Base-by-base conservation (phyloP, 1,139 yeast species). In the Magnusiomyces ingens region DNA sequence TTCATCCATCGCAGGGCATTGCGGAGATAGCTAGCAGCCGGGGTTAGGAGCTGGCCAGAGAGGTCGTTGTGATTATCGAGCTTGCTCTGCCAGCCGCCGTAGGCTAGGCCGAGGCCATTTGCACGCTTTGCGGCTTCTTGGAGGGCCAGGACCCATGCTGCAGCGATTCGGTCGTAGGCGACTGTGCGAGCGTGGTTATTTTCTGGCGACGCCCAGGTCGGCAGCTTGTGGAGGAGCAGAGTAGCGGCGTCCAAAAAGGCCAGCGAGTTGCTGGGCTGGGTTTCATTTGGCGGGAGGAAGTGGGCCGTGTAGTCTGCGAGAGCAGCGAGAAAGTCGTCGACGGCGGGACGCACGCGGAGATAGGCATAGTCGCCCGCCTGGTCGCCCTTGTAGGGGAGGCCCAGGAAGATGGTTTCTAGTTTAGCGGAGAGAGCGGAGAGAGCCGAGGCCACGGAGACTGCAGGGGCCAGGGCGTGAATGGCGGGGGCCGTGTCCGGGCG, bases 351-450 rank as follows among this genome's bases (percentile, higher is more conserved):
- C 53, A 91, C 85, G 56, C 98, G 76, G 55, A 88, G 75, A 69
- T 84, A 93, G n/a, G 96, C 84, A 66, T 93, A 93, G 67, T 91
- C 98, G 52, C 86, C 81, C 50, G 78, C 75, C 19, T 76, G 73
- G 61, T 85, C 89, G 58, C 88, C 88, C 60, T 84, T 83, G 67
- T 85, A 87, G 1, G 96, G 96, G 58, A 88, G 69, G 56, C 78
- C 76, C 19, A 68, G 67, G 37, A 72, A 64, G 32, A 87, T 78
- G 2, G 63, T 62, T 15, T 75, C 72, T 51, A 77, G 71, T 61
- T 84, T 81, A 12, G 66, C 65, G 41, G 72, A 68, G 52, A 88
- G 71, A 37, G 80, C 72, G 12, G 70, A 72, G 32, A 84, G 67
- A 4, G 87, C 79, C 56, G 78, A 75, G 15, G 71, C 67, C 3